Evolutionary conservation across 2,329 filamentous ascomycete species (phyloP).

Genomic region (Ophiostoma populinum): DNA sequence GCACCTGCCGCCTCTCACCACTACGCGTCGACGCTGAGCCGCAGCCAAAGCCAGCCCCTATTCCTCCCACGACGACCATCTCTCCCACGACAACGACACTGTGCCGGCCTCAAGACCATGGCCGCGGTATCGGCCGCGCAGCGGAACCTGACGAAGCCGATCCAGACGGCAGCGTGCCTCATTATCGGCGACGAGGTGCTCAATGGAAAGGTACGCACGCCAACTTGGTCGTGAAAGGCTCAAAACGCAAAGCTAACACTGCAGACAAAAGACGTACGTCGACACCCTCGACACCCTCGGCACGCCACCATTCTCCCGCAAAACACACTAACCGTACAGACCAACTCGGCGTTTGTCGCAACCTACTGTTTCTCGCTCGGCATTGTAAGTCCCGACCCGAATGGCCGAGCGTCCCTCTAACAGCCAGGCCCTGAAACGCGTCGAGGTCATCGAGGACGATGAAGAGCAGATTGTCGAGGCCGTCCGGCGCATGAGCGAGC

Average conservation of each 20-base stretch:
- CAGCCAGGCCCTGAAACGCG: constrained; percentile 41
- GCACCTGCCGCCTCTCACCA: background rate
- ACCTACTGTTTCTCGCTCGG: constrained; percentile 47
- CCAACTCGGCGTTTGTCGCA: constrained; percentile 46
- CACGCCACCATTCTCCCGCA: no score
- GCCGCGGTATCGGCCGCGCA: constrained; percentile 6
- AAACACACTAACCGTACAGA: no score
- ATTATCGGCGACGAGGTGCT: constrained; percentile 97
- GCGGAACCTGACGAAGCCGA: constrained; percentile 26
- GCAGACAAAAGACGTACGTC: constrained; percentile 12
- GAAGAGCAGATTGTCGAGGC: constrained; percentile 82
- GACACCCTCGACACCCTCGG: no score
- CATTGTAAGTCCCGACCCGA: constrained; percentile 34
- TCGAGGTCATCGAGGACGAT: constrained; percentile 90
- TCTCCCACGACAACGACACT: no score
- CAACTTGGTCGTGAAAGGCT: background rate
- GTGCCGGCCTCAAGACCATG: no score
- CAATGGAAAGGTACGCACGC: constrained; percentile 60
- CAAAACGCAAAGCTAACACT: background rate
- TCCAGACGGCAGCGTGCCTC: constrained; percentile 78
- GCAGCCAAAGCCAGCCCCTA: no score
- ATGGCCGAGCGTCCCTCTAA: no score
- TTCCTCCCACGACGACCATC: no score
- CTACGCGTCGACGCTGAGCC: background rate
- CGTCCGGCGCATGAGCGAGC: constrained; percentile 66